Percentiles rank a stretch among this genome's conserved stretches.
phyloP scores from a whole-genome alignment of 106 monocot genomes.

The Allium fistulosum region DNA sequence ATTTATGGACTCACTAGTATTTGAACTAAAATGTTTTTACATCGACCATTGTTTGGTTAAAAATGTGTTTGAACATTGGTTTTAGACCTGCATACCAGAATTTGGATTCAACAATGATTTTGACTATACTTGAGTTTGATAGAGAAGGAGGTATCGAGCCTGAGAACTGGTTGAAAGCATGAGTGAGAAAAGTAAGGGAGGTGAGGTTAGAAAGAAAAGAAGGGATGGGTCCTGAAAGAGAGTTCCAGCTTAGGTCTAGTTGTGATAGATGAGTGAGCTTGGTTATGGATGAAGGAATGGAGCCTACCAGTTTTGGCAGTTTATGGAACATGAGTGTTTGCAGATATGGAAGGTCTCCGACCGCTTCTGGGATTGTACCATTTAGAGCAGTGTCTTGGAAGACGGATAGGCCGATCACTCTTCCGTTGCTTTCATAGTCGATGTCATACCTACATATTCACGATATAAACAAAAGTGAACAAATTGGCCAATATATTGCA shows the following conservation, averaged over 20 bases:
- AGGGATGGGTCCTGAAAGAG: slow-evolving; percentile 38
- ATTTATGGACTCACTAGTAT: too few species aligned
- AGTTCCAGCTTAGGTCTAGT: slow-evolving; percentile 22
- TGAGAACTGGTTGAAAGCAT: slow-evolving; percentile 20
- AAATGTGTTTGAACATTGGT: too few species aligned
- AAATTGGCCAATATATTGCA: too few species aligned
- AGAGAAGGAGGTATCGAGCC: slow-evolving; percentile 40
- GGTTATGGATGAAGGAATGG: slow-evolving; percentile 30
- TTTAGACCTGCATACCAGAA: too few species aligned
- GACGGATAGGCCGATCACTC: slow-evolving; percentile 30
- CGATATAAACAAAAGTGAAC: too few species aligned
- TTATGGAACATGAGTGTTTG: slow-evolving; percentile 11
- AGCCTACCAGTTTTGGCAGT: slow-evolving; percentile 25
- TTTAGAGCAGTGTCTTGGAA: slow-evolving; percentile 3
- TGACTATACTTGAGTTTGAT: too few species aligned
- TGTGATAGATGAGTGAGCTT: slow-evolving; percentile 14
- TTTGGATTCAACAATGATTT: too few species aligned
- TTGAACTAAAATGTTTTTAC: too few species aligned
- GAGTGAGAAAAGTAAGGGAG: slow-evolving; percentile 6
- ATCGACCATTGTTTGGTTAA: too few species aligned
- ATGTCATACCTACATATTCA: slow-evolving; percentile 16
- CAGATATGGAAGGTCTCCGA: slow-evolving; percentile 34
- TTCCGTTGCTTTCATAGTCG: slow-evolving; percentile 25
- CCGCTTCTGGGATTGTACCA: slow-evolving; percentile 21
- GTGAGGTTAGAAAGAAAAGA: slow-evolving; percentile 21